A percentile compares a stretch with the other conserved stretches of the same genome.
These are phyloP conservation scores for Huiozyma naganishii DNA, from an alignment of 805 yeast species.

Conservation along the genomic window DNA sequence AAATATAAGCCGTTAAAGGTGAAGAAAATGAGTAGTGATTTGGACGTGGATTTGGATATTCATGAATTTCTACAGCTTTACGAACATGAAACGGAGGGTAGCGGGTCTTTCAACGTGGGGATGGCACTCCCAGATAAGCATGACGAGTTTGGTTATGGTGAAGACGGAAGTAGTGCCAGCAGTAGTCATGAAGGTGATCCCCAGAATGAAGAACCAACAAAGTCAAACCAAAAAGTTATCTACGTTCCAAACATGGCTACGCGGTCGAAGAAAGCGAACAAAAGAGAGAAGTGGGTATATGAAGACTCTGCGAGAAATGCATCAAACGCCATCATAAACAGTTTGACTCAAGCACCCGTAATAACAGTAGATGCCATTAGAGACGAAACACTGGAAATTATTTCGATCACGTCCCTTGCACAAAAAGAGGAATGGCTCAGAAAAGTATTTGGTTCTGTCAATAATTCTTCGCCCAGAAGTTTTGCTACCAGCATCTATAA, in stretches of 20 bases:
- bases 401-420: slow-evolving; percentile 60
- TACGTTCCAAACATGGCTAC: slow-evolving; percentile 75
- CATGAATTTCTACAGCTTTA: slow-evolving; percentile 50
- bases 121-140: slow-evolving; percentile 11
- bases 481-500: slow-evolving; percentile 66
- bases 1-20: slow-evolving; percentile 70
- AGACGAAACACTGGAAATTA: slow-evolving; percentile 80
- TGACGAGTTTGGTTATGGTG: slow-evolving; percentile 21
- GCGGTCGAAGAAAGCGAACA: slow-evolving; percentile 63
- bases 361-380: slow-evolving; percentile 64
- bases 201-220: slow-evolving; percentile 8
- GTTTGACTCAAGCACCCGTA: slow-evolving; percentile 57
- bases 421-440: slow-evolving; percentile 71
- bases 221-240: slow-evolving; percentile 40
- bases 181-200: slow-evolving; percentile 19
- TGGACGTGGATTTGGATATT: slow-evolving; percentile 64
- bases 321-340: slow-evolving; percentile 41
- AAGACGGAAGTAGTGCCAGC: slow-evolving; percentile 22
- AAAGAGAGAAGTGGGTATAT: slow-evolving; percentile 63
- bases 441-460: slow-evolving; percentile 64
- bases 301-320: slow-evolving; percentile 66
- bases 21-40: slow-evolving; percentile 45
- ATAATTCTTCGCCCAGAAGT: slow-evolving; percentile 71
- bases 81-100: slow-evolving; percentile 21
- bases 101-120: slow-evolving; percentile 6